A percentile compares a stretch with the other conserved stretches of the same genome.
These are phyloP conservation scores for Cryomyces minteri DNA, from an alignment of 495 filamentous ascomycete species.

Conservation along the genomic window DNA sequence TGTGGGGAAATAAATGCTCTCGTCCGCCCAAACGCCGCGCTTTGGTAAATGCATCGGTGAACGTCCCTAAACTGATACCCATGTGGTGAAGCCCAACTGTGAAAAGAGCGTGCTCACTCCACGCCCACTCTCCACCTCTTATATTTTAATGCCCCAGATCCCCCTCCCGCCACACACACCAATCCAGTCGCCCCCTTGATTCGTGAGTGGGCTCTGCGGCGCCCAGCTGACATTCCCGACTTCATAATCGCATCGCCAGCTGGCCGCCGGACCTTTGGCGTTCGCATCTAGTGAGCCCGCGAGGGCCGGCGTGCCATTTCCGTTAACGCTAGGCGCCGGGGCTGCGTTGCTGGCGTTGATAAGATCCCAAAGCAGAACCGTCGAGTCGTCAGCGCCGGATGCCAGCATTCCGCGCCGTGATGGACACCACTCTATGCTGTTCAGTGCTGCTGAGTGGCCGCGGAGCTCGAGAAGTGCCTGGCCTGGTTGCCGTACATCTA, in stretches of 20 bases:
- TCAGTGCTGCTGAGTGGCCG: slow-evolving; percentile 73
- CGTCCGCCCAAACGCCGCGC: neutral
- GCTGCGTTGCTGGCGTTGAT: slow-evolving; percentile 38
- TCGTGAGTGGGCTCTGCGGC: slow-evolving; percentile 51
- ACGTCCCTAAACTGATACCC: neutral
- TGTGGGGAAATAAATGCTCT: no score
- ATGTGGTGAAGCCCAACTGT: neutral
- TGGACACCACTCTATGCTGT: slow-evolving; percentile 91
- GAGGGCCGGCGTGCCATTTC: slow-evolving; percentile 14
- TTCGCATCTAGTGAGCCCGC: slow-evolving; percentile 5
- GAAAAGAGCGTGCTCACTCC: neutral
- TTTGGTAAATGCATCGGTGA: neutral
- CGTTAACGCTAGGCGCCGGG: slow-evolving; percentile 32
- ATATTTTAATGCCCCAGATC: slow-evolving; percentile 72
- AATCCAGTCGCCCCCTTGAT: slow-evolving; percentile 80
- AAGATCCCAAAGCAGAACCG: slow-evolving; percentile 88
- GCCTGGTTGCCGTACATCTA: slow-evolving; percentile 92
- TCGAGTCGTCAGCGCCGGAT: slow-evolving; percentile 78
- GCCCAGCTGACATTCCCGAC: slow-evolving; percentile 92
- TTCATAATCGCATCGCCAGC: slow-evolving; percentile 93
- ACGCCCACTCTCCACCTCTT: slow-evolving; percentile 7
- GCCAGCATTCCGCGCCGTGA: slow-evolving; percentile 72
- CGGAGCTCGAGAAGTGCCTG: slow-evolving; percentile 88
- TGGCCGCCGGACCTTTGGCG: slow-evolving; percentile 45
- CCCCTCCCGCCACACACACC: slow-evolving; percentile 84